A percentile compares a stretch with the other conserved stretches of the same genome.
Conservation (phyloP, 169 alveolate species). For the Cryptosporidium tyzzeri region DNA sequence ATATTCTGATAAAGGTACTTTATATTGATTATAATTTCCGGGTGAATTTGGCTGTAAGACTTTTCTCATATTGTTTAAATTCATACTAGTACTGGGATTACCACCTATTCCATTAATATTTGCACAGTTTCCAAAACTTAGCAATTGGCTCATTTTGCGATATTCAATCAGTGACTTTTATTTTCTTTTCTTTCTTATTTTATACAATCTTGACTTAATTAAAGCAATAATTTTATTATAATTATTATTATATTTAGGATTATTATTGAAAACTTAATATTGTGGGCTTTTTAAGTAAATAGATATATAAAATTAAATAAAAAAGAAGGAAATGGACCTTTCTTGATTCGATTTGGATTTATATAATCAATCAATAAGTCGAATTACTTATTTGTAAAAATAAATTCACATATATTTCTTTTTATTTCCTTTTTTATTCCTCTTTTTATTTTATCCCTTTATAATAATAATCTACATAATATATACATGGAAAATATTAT, state of each 20-base stretch:
- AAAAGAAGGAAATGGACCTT: neutral
- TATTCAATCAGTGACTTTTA: neutral
- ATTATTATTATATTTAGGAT: neutral
- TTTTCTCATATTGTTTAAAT: neutral
- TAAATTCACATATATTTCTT: neutral
- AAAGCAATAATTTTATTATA: neutral
- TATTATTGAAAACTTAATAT: neutral
- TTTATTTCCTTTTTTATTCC: neutral
- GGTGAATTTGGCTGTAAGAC: neutral
- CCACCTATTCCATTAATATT: neutral
- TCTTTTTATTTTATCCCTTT: neutral
- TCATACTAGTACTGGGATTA: neutral
- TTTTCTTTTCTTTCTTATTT: neutral
- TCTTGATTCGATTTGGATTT: neutral
- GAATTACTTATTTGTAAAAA: neutral
- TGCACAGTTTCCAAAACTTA: neutral
- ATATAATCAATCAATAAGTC: neutral
- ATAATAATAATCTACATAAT: slow-evolving; percentile 9
- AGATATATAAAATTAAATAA: too few species aligned
- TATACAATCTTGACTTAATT: neutral
- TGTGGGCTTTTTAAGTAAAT: neutral
- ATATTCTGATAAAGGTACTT: neutral
- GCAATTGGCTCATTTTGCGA: neutral
- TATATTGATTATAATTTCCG: neutral
- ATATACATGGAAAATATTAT: slow-evolving; percentile 2